Evolutionary conservation across 2,329 filamentous ascomycete species (phyloP).

Genomic region (Talaromyces islandicus): DNA sequence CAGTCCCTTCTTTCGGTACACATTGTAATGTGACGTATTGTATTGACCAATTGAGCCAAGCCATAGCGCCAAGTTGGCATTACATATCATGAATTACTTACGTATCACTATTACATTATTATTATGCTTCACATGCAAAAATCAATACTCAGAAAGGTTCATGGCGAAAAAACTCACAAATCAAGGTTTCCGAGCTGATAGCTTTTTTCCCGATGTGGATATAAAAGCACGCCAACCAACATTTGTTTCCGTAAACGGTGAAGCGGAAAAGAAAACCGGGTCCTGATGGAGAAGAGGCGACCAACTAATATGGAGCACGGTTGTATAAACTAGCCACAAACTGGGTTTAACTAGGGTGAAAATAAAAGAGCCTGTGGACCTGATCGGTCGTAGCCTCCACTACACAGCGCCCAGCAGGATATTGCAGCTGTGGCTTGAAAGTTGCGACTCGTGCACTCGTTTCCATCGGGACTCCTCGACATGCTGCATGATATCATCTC

Average conservation of each 20-base stretch:
- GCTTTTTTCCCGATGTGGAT: background rate
- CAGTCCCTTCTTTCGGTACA: background rate
- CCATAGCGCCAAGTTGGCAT: background rate
- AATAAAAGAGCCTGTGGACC: background rate
- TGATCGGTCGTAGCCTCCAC: background rate
- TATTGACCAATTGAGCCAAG: background rate
- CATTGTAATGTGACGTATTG: background rate
- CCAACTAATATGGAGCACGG: background rate
- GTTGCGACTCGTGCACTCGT: background rate
- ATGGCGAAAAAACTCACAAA: background rate
- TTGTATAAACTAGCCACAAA: background rate
- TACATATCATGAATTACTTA: background rate
- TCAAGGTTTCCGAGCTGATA: background rate
- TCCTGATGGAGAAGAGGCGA: background rate
- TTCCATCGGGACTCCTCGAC: background rate
- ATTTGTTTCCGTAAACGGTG: background rate
- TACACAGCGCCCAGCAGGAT: background rate
- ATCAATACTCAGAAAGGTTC: background rate
- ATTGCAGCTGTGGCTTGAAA: background rate
- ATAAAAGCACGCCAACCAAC: background rate
- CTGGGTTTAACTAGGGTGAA: background rate
- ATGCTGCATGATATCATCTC: background rate
- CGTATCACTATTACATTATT: background rate
- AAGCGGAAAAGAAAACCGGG: background rate
- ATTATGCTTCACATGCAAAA: background rate